These are phyloP conservation scores for Curvularia sp. DNA, from an alignment of 2,329 filamentous ascomycete genomes.

Conservation along the genomic window DNA sequence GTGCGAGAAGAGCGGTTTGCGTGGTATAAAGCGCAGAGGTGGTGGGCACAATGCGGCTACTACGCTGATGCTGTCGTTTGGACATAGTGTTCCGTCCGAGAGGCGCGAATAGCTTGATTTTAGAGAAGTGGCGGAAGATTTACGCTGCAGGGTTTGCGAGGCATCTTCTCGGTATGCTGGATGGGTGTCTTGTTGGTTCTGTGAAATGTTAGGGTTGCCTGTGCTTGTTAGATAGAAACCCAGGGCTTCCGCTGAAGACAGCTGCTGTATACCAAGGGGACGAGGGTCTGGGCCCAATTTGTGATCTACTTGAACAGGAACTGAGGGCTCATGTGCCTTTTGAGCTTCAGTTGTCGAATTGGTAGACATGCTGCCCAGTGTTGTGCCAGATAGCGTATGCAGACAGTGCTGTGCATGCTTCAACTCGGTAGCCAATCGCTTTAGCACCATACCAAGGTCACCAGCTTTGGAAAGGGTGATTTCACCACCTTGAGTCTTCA, in stretches of 20 bases:
- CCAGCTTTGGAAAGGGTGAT: constrained; percentile 25
- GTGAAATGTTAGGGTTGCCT: not conserved
- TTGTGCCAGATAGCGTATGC: not conserved
- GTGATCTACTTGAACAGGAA: not conserved
- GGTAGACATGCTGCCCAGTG: not conserved
- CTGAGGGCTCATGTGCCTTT: not conserved
- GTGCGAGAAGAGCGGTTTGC: too few species aligned
- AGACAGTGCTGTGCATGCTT: constrained; percentile 8
- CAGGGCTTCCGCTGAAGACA: constrained; percentile 5
- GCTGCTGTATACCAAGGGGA: not conserved
- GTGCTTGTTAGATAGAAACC: constrained; percentile 10
- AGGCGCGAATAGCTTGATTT: too few species aligned
- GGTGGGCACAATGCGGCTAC: not conserved
- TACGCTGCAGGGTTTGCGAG: not conserved
- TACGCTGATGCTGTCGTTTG: constrained; percentile 7
- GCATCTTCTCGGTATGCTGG: not conserved
- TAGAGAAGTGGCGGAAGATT: not conserved
- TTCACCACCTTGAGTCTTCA: constrained; percentile 15
- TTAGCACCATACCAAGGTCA: constrained; percentile 34
- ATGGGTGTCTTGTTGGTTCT: constrained; percentile 4
- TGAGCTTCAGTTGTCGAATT: not conserved
- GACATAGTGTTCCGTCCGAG: constrained; percentile 4
- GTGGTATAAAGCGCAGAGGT: not conserved
- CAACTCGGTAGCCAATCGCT: constrained; percentile 17
- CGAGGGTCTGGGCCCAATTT: constrained; percentile 22